Evolutionary conservation across 2,329 filamentous ascomycete genomes (phyloP).

Genomic region (Colletotrichum phormii): DNA sequence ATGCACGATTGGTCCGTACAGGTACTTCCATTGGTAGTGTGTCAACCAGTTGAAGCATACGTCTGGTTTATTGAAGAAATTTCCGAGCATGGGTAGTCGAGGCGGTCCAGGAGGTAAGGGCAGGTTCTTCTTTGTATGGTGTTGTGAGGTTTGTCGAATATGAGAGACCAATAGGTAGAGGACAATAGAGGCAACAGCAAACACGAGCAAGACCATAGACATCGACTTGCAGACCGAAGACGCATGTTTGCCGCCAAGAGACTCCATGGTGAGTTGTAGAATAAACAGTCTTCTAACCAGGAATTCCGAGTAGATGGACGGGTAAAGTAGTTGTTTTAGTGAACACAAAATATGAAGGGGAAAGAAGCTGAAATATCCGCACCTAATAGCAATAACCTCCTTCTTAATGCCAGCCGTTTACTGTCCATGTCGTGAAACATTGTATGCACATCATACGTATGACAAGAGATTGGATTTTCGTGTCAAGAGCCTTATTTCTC

Average conservation of each 20-base stretch:
- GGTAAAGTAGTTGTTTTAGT: too few relatives aligned
- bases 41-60: slow-evolving; percentile 3
- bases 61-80: slow-evolving; percentile 17
- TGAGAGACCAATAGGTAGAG: background rate
- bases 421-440: background rate
- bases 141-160: background rate
- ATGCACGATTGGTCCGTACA: slow-evolving; percentile 12
- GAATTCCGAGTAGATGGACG: too few relatives aligned
- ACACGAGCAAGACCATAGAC: background rate
- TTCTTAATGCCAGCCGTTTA: background rate
- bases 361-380: background rate
- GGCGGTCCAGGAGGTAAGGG: slow-evolving; percentile 14
- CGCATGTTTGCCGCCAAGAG: background rate
- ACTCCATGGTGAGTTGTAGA: background rate
- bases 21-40: slow-evolving; percentile 14
- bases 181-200: background rate
- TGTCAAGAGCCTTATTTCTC: background rate
- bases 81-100: background rate
- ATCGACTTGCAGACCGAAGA: too few relatives aligned
- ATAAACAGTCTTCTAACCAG: background rate
- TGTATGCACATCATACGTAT: background rate
- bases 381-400: background rate
- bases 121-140: background rate
- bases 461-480: background rate
- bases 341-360: background rate